phyloP scores from a whole-genome alignment of 139 green algal genomes.

The Coccomyxa sp. region DNA sequence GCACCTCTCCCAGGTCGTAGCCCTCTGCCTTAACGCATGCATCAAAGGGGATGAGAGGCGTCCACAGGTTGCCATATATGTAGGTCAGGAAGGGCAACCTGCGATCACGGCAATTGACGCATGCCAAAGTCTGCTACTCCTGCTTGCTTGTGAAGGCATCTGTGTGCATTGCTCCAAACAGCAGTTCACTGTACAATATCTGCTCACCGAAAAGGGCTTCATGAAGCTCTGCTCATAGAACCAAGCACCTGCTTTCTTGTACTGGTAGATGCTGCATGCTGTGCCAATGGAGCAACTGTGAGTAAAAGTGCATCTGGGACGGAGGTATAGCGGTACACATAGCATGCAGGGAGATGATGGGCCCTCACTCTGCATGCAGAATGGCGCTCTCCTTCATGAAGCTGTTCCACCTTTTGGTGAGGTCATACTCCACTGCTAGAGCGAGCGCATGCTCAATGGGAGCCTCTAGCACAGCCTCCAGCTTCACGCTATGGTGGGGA shows the following conservation, averaged over 20 bases:
- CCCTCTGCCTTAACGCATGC: neutral
- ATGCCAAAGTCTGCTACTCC: neutral
- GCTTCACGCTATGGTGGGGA: too few species aligned
- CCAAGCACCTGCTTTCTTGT: neutral
- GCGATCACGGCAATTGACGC: too few species aligned
- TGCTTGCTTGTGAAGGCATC: neutral
- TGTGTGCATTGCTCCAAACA: neutral
- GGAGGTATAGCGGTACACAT: neutral
- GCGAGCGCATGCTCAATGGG: conserved; percentile 32
- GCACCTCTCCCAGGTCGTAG: neutral
- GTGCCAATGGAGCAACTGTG: neutral
- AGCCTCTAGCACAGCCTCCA: neutral
- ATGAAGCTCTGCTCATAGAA: neutral
- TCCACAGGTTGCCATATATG: neutral
- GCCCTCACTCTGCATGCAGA: neutral
- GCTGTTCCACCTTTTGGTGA: conserved; percentile 36
- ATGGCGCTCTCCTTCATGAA: conserved; percentile 1
- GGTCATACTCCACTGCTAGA: conserved; percentile 36
- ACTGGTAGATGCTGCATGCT: neutral
- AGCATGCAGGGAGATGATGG: neutral
- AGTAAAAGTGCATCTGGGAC: too few species aligned
- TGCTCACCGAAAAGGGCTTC: neutral
- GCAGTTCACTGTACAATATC: neutral
- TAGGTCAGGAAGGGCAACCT: neutral
- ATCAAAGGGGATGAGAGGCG: neutral